Base-by-base conservation (phyloP, 148 eudicot species). In the Diospyros kaki region DNA sequence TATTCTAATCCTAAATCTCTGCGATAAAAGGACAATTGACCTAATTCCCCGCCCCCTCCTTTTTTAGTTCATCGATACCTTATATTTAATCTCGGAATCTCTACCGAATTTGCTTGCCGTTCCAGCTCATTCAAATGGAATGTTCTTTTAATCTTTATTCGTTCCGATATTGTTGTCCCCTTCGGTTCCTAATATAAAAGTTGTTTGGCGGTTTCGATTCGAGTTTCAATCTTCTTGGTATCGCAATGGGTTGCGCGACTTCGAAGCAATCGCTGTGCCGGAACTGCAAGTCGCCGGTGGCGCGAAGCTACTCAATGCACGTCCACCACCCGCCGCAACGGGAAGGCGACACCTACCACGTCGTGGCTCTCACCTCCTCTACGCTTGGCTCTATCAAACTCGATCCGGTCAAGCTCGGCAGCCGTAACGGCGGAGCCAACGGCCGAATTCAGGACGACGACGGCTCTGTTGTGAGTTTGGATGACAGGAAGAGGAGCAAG, bases 341-440 rank as follows among this genome's bases (percentile, higher is more conserved):
- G 5, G 61, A 77, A 44, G 87, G 79, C 9, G 74, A 79, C 58
- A 11, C 9, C 17, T 40, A 58, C 72, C 77, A 79, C 40, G 64
- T 74, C 3, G 97, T 91, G 6, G 87, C 94, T 10, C 93, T 93
- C 42, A 88, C 92, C 3, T 93, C 98, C 38, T 83, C 97, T 68
- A 88, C 98, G 12, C 77, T 93, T 64, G 94, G 96, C 9, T 88
- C 94, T 51, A 79, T 93, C n/a, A 82, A 66, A 73, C 89, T 87
- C 17, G 88, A 86, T 41, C 62, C 85, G 9, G 6, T 58, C 15
- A 80, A 79, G 42, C 73, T 60, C 6, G 71, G 28, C 64, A 60
- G 10, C 11, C 59, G 11, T 11, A 4, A 18, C 14, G 73, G 67
- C 46, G 79, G 67, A 28, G 76, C 64, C 18, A 39, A 54, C 3